Percentiles rank a stretch among this genome's conserved stretches.
Evolutionary conservation across 257 asterid species (phyloP).

Genomic region (Agastache rugosa): DNA sequence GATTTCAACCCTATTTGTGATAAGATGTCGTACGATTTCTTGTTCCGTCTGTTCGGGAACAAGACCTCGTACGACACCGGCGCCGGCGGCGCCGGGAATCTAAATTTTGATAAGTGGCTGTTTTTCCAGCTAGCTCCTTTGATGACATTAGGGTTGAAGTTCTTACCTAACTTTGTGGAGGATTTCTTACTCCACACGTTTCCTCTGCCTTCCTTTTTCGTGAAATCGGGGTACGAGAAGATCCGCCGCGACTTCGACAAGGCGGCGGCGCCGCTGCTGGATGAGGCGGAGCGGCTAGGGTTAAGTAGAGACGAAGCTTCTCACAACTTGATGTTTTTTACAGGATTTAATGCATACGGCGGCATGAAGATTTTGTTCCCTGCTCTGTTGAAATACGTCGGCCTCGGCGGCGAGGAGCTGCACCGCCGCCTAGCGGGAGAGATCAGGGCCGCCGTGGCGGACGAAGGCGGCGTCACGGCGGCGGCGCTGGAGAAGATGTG

Average conservation of each 20-base stretch:
- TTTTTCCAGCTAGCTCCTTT: conserved; percentile 45
- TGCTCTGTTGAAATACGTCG: conserved; percentile 39
- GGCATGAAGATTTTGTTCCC: conserved; percentile 46
- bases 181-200: conserved; percentile 47
- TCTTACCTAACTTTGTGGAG: conserved; percentile 41
- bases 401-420: conserved; percentile 37
- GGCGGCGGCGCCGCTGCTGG: conserved; percentile 29
- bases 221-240: conserved; percentile 40
- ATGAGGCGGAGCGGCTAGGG: conserved; percentile 48
- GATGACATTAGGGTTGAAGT: conserved; percentile 40
- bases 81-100: conserved; percentile 28
- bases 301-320: conserved; percentile 41
- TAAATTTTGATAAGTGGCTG: conserved; percentile 40
- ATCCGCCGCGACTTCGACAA: conserved; percentile 26
- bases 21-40: conserved; percentile 40
- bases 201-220: conserved; percentile 31
- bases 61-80: conserved; percentile 38
- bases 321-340: conserved; percentile 44
- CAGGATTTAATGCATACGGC: conserved; percentile 48
- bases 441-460: conserved; percentile 30
- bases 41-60: conserved; percentile 34
- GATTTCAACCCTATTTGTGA: conserved; percentile 37
- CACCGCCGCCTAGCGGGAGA: conserved; percentile 36
- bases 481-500: conserved; percentile 50
- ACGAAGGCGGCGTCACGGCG: conserved; percentile 43